Base-by-base conservation (phyloP, 257 asterid species). In the Salvia rosmarinus region DNA sequence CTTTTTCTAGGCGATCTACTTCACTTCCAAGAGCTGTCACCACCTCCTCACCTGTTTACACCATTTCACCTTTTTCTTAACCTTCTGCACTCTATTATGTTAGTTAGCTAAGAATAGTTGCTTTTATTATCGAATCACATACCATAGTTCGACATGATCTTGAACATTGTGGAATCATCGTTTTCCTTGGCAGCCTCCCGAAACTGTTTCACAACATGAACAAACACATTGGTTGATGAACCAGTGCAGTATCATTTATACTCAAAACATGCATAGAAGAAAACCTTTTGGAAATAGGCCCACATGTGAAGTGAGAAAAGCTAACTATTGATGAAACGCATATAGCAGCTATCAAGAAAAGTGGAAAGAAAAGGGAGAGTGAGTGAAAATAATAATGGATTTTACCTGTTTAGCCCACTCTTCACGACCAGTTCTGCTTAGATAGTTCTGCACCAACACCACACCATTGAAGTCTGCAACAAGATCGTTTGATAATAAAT, bases 1-100 rank as follows among this genome's bases (percentile, higher is more conserved):
- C 99, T 67, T 88, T 89, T 50, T 94, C 99, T 2, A 94, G 88
- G 59, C 99, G 86, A 78, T 94, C 98, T 17, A 94, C 98, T 81
- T 94, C 99, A 69, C 95, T 89, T 66, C 99, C 99, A 30, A 91
- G 85, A 68, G 99, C 99, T 16, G 95, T 94, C 32, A 94, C 99
- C 75, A 91, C 96, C 76, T 94, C 99, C 84, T 94, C 99, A 67
- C 99, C 99, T 91, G 86, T 66, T 66, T 67, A 73, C 34, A 55
- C 61, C 32, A 49, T 32, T 32, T 32, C 37, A 28, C 65, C 13
- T 11, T n/a, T 50, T 32, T 28, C 16, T 39, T 68, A 19, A 43
- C 72, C 14, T 64, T 57, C 51, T 64, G 47, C 56, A 46, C 21
- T 50, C 44, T 4, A 42, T 12, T 4, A 30, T 5, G 4, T 32